Evolutionary conservation across 2,329 filamentous ascomycete genomes (phyloP), one percentile per base, ranked within the genome.

Genomic region (Herpotrichia juniperi): DNA sequence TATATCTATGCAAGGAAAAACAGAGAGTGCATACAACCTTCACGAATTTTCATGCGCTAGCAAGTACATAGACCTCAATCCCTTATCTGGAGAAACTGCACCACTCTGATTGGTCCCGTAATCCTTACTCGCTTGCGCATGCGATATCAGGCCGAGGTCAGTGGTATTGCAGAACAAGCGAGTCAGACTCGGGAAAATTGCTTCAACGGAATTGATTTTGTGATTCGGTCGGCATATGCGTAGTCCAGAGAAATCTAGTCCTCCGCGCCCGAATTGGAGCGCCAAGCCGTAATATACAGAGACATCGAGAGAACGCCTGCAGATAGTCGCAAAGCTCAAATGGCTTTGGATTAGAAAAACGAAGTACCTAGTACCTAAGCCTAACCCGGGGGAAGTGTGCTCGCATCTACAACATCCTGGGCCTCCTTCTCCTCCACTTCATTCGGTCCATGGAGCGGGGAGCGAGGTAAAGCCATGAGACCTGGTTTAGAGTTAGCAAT

Each of bases 381-480:
- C 79, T 83, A 97, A 73, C 94, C 93, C 54, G 94, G 94, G 59
- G 94, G 94, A 42, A 99, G 85, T 72, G 92, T 87, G 83, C 92
- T 96, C 61, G 88, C 90, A 76, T 99, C 94, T 47, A 99, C 93
- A 73, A 97, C 86, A 63, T 99, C 94, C 64, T 94, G 90, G 7
- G 93, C 91, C 53, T 97, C 93, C 81, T 94, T 96, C 61, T 88
- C 82, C 10, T 87, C 73, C 54, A 91, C 85, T 59, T 93, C 91
- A 48, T 83, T 84, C 21, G 85, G 83, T 52, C 86, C 88, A 57
- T 90, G 86, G 42, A 99, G 85, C 32, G 94, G 94, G 30, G 94
- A 96, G 62, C 94, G 89, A 51, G 94, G 94, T 61, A 99, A 82
- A 42, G 94, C 94, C 93, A 97, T 99, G 53, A 99, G 83, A 74